Percentiles rank a stretch among this genome's conserved stretches.
These are phyloP conservation scores for Dillenia suffruticosa DNA, from an alignment of 164 flowering plant species.

Conservation along the genomic window DNA sequence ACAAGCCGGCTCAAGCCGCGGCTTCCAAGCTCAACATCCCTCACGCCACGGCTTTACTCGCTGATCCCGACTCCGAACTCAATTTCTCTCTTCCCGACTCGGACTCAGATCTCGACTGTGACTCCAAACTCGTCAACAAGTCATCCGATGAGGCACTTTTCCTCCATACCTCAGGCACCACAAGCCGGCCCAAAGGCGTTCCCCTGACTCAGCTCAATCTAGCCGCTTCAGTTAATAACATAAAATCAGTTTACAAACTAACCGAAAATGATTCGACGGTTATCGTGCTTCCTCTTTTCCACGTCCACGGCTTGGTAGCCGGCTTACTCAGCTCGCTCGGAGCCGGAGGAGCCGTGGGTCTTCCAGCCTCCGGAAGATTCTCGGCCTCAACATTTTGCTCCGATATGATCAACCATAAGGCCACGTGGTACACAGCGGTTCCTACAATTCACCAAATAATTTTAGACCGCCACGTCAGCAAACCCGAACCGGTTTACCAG, in stretches of 20 bases:
- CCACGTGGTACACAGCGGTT: conserved; percentile 97
- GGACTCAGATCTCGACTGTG: conserved; percentile 15
- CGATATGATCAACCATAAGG: conserved; percentile 59
- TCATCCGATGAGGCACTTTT: conserved; percentile 78
- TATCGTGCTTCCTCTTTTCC: conserved; percentile 85
- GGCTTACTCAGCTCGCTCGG: conserved; percentile 68
- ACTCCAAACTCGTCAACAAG: conserved; percentile 39
- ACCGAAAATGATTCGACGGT: conserved; percentile 80
- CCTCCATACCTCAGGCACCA: conserved; percentile 97
- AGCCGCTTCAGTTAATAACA: conserved; percentile 63
- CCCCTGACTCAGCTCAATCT: conserved; percentile 80
- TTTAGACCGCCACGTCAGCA: conserved; percentile 63
- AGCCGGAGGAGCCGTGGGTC: conserved; percentile 75
- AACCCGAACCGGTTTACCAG: conserved; percentile 66
- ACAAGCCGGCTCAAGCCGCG: conserved; percentile 55
- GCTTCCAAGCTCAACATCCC: conserved; percentile 73
- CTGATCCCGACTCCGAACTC: conserved; percentile 17
- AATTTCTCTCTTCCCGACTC: conserved; percentile 22
- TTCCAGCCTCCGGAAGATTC: conserved; percentile 86
- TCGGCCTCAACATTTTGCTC: conserved; percentile 90
- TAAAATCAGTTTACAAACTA: conserved; percentile 66
- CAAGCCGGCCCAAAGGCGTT: conserved; percentile 94
- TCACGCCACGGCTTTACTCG: conserved; percentile 39
- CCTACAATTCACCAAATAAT: conserved; percentile 96
- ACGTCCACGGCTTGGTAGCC: conserved; percentile 81